Evolutionary conservation across 768 basidiomycete species (phyloP), one percentile per base, ranked within the genome.

Genomic region (Tylopilus felleus): DNA sequence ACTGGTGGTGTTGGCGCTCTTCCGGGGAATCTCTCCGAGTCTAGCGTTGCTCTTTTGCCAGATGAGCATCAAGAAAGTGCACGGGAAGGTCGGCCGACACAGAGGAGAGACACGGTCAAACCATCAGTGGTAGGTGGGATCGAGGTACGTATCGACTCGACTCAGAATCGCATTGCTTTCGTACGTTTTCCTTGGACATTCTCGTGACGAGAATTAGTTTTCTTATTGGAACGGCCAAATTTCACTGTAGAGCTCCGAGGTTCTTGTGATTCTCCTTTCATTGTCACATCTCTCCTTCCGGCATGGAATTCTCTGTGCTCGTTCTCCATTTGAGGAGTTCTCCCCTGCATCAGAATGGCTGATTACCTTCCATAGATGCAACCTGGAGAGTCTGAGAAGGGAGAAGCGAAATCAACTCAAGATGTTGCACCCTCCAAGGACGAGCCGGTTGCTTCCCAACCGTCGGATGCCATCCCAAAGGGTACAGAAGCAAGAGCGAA

Each of bases 1-100:
- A 58, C 57, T 0, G 69, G 64, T 7, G 82, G 81, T 16, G 75
- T 77, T 2, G 80, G 80, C 9, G 73, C 79, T 0, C 73, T 82
- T 14, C 80, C 81, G 0, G 82, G 80, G 13, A 67, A 66, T 27
- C 51, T 65, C 13, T 71, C 69, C 21, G 81, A 84, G 58, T 63
- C 71, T 9, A 74, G 72, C 5, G 78, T 83, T 10, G 77, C 79
- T 5, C 70, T 73, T 42, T 64, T 81, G 1, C 82, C 82, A 4
- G 76, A 81, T 13, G 80, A 82, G 49, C 70, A 76, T 17, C 38
- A 55, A 53, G 60, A 65, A 27, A 52, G 42, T 2, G 29, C 16
- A 3, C 49, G 53, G 22, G 55, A 53, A 23, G 35, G 23, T 28
- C 58, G n/a, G 13, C 5, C 36, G 1, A 16, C 33, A 28, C 56